Evolutionary conservation across 1,284 basidiomycete species (phyloP).

Genomic region (Bondarzewia mesenterica): DNA sequence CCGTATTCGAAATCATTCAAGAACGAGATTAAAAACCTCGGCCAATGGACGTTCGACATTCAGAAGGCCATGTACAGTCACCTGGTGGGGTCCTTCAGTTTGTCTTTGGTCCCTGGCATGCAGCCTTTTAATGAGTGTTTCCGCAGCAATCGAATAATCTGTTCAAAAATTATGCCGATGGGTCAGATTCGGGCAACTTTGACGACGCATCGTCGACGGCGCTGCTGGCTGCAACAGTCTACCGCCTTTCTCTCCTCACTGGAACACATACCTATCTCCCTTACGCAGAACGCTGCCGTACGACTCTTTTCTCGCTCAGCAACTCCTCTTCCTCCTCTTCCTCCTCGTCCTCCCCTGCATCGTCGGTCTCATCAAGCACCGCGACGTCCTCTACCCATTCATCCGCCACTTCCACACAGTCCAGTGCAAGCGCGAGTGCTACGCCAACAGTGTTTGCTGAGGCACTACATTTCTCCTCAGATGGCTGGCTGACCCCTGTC

Average conservation of each 20-base stretch:
- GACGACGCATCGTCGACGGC: conserved; percentile 71
- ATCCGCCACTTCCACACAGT: background rate
- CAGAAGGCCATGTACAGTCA: conserved; percentile 60
- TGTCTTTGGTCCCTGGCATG: background rate
- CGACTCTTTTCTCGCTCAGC: conserved; percentile 33
- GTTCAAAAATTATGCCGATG: conserved; percentile 73
- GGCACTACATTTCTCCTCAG: conserved; percentile 37
- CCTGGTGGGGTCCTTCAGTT: conserved; percentile 29
- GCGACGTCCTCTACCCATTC: conserved; percentile 4
- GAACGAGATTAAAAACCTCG: conserved; percentile 51
- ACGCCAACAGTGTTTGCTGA: conserved; percentile 5
- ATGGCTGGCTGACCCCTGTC: conserved; percentile 46
- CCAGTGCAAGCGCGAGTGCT: conserved; percentile 7
- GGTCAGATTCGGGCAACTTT: conserved; percentile 38
- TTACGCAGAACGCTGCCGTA: conserved; percentile 48
- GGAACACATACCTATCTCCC: conserved; percentile 43
- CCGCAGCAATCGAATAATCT: conserved; percentile 44
- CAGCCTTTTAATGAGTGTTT: conserved; percentile 5
- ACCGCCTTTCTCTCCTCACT: conserved; percentile 52
- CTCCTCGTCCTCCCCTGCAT: conserved; percentile 4
- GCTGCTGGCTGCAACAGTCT: conserved; percentile 72
- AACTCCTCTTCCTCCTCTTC: conserved; percentile 8
- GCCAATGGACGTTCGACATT: conserved; percentile 66
- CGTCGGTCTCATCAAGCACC: conserved; percentile 7
- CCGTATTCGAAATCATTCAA: conserved; percentile 41